A percentile compares a stretch with the other conserved stretches of the same genome.
Evolutionary conservation across 202 grass and related monocot genomes (phyloP).

Genomic region (Alloteropsis angusta): DNA sequence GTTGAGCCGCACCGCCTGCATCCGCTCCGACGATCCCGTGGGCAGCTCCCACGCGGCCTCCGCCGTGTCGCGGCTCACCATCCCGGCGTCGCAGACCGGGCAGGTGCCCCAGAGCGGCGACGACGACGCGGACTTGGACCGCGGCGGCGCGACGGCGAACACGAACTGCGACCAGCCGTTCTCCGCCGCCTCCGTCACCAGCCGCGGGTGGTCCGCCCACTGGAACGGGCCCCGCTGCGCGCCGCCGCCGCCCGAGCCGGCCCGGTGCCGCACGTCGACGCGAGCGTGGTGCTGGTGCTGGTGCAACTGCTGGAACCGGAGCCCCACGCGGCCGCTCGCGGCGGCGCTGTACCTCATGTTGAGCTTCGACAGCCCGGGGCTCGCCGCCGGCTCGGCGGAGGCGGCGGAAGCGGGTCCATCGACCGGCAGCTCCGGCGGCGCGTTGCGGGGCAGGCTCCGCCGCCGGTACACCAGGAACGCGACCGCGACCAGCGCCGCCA

Average conservation of each 20-base stretch:
- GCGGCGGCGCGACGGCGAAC: constrained; percentile 37
- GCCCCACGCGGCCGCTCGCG: constrained; percentile 36
- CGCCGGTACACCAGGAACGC: constrained; percentile 17
- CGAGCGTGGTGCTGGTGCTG: constrained; percentile 27
- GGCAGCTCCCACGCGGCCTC: constrained; percentile 60
- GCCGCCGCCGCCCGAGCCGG: not conserved
- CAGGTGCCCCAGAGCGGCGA: constrained; percentile 38
- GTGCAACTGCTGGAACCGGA: constrained; percentile 61
- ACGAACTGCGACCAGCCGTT: constrained; percentile 85
- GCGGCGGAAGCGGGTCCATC: not conserved
- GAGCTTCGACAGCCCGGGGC: constrained; percentile 32
- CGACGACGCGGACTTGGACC: constrained; percentile 14
- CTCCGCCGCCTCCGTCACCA: constrained; percentile 69
- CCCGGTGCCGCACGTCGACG: not conserved
- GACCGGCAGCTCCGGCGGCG: constrained; percentile 11
- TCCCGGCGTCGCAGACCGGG: constrained; percentile 35
- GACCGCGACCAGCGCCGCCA: constrained; percentile 3
- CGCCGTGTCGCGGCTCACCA: constrained; percentile 20
- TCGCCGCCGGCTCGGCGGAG: not conserved
- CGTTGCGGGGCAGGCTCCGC: not conserved
- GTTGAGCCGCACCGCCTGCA: constrained; percentile 78
- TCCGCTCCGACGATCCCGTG: constrained; percentile 51
- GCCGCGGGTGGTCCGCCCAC: constrained; percentile 65
- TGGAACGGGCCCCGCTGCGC: constrained; percentile 39
- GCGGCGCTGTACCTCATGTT: constrained; percentile 30